Evolutionary conservation across 768 basidiomycete species (phyloP), one percentile per base, ranked within the genome.

Genomic region (Termitomyces sp.): DNA sequence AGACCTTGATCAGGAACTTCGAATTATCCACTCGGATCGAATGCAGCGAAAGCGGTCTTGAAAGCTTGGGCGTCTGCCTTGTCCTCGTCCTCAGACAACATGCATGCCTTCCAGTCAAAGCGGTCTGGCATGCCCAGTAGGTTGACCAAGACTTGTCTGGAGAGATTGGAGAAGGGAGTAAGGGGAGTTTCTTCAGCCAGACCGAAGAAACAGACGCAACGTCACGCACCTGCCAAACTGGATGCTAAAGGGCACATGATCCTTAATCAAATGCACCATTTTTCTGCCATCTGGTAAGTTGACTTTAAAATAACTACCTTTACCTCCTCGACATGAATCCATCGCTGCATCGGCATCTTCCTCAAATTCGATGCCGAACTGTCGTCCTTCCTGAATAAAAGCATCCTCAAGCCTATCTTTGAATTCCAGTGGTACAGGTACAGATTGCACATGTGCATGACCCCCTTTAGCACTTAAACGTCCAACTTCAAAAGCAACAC

Each of bases 61-160:
- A 99, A 97, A 47, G 82, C 80, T 59, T 86, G 75, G 1, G 85
- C 91, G 70, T 98, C 96, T 10, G 81, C 84, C 67, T 77, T 88
- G 68, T 98, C 96, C 66, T 94, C 91, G 14, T 86, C 89, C 59
- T 96, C 93, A 9, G 86, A 73, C 62, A 93, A 81, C 66, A 82
- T 77, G 69, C 96, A 99, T 1, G 80, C 82, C 70, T 93, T 96
- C 96, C 96, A 99, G 68, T 98, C 95, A 53, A 89, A 75, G 50
- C 96, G 81, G 20, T 93, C 84, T 1, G 88, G 86, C 56, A 84
- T 82, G 16, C 80, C 85, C 56, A 98, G 68, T n/a, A 98, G 71
- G 38, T 82, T 77, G 5, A 88, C 91, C 47, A 98, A 69, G 16
- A 91, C 93, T 71, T 89, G 86, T 72, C 96, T 98, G 50, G 4